These are phyloP conservation scores for Neonectria hederae DNA, from an alignment of 2,329 filamentous ascomycete species.

Conservation along the genomic window DNA sequence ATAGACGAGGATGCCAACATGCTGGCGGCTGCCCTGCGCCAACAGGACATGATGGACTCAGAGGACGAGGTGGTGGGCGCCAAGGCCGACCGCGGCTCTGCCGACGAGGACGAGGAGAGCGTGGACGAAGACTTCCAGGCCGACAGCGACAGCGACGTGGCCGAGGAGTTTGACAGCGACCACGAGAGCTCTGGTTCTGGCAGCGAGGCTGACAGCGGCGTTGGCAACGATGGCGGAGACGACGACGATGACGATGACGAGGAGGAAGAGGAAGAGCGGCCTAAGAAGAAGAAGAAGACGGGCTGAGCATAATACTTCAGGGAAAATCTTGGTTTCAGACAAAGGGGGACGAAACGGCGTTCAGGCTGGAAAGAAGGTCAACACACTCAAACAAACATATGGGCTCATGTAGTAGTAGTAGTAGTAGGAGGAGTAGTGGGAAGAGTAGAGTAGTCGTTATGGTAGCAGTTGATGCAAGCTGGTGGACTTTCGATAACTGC, in stretches of 20 bases:
- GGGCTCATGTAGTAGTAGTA: constrained; percentile 5
- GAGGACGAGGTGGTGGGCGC: constrained; percentile 81
- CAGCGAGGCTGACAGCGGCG: constrained; percentile 63
- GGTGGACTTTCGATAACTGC: neutral
- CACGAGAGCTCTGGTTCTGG: constrained; percentile 86
- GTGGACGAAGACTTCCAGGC: constrained; percentile 96
- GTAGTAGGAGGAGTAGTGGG: neutral
- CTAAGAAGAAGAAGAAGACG: constrained; percentile 62
- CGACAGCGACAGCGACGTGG: constrained; percentile 92
- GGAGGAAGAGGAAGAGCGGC: constrained; percentile 54
- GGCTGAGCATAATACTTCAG: constrained; percentile 34
- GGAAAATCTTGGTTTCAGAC: constrained; percentile 30
- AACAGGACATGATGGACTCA: constrained; percentile 83
- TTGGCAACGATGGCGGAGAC: constrained; percentile 57
- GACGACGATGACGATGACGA: constrained; percentile 51
- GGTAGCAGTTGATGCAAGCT: neutral
- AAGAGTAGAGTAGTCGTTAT: neutral
- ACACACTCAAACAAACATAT: constrained; percentile 8
- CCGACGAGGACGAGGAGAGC: constrained; percentile 95
- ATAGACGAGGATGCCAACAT: constrained; percentile 91
- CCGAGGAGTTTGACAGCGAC: constrained; percentile 92
- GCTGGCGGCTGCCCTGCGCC: constrained; percentile 82
- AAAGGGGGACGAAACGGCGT: constrained; percentile 39
- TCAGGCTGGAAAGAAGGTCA: constrained; percentile 43
- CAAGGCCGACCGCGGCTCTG: constrained; percentile 83